These are phyloP conservation scores for Fusarium pseudonygamai DNA, from an alignment of 2,329 filamentous ascomycete genomes.

Conservation along the genomic window DNA sequence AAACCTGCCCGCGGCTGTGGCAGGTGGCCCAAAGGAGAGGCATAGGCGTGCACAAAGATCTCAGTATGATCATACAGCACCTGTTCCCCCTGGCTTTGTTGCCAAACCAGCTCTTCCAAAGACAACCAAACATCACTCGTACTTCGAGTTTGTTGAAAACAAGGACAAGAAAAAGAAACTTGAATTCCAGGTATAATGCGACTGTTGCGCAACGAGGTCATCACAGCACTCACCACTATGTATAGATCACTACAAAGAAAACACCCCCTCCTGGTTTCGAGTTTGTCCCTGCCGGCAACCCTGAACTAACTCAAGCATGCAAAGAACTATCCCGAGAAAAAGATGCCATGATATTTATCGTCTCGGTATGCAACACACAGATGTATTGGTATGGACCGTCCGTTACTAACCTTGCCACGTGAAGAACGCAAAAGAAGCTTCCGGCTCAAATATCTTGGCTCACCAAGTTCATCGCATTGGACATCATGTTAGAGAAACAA, in stretches of 20 bases:
- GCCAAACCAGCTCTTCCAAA: constrained; percentile 54
- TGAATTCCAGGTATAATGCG: constrained; percentile 64
- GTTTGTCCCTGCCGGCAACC: constrained; percentile 71
- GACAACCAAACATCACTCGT: constrained; percentile 65
- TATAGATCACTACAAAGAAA: constrained; percentile 61
- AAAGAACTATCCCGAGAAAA: constrained; percentile 71
- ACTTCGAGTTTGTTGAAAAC: constrained; percentile 72
- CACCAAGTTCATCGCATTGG: constrained; percentile 68
- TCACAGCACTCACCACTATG: constrained; percentile 42
- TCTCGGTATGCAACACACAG: constrained; percentile 60
- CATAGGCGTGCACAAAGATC: constrained; percentile 47
- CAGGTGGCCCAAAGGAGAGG: constrained; percentile 49
- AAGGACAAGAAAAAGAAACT: constrained; percentile 71
- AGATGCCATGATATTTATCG: constrained; percentile 72
- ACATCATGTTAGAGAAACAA: constrained; percentile 67
- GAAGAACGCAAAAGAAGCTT: constrained; percentile 45
- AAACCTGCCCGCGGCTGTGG: constrained; percentile 44
- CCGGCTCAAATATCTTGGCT: constrained; percentile 52
- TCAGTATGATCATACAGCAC: constrained; percentile 47
- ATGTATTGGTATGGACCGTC: background rate
- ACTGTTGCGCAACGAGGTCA: constrained; percentile 26
- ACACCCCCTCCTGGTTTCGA: constrained; percentile 68
- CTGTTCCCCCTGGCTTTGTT: constrained; percentile 49
- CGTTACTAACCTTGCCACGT: constrained; percentile 15
- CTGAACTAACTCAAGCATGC: constrained; percentile 67